Base-by-base conservation (phyloP, 352 stramenopile species). In the Pythium guiyangense region DNA sequence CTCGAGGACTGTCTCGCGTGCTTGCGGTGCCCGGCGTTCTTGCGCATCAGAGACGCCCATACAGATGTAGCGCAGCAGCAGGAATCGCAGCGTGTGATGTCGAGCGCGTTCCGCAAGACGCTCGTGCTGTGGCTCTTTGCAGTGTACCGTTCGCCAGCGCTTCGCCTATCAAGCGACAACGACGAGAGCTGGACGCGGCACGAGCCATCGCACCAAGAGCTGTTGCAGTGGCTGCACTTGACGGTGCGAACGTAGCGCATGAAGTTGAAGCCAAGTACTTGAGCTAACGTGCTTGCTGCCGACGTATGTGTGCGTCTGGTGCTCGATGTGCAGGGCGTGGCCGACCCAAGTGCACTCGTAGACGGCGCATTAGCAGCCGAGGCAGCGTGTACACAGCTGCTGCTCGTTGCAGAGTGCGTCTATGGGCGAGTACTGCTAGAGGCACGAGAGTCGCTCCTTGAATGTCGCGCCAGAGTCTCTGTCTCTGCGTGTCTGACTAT, bases 341-440 rank as follows among this genome's bases (percentile, higher is more conserved):
- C 69, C 18, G 55, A 72, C 34, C 68, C 65, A 11, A 60, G 40
- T 31, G 46, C 51, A 18, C 52, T 82, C n/a, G 45, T 72, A 4
- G 66, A 70, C 22, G 37, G 51, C 25, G 66, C 65, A 9, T 39
- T 55, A 10, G 69, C 34, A 43, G 49, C 12, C 54, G 52, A 44
- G 74, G 65, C 39, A 45, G 69, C 40, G 27, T 70, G 35, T 17
- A 42, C 46, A 17, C 43, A 54, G 20, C 53, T 85, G 52, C 37
- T 67, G 18, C 37, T 66, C 5, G 49, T 56, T 3, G 62, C 66
- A 15, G 71, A 84, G 45, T 67, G 53, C 29, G 69, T 88, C 50
- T 34, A 82, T 63, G 80, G 78, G 54, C 62, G 78, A 52, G 46
- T 79, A 25, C 27, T 76, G 54, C 44, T 91, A 15, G 63, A 89